phyloP scores from a whole-genome alignment of 163 green algal genomes.

The Trebouxiophyceae sp. region DNA sequence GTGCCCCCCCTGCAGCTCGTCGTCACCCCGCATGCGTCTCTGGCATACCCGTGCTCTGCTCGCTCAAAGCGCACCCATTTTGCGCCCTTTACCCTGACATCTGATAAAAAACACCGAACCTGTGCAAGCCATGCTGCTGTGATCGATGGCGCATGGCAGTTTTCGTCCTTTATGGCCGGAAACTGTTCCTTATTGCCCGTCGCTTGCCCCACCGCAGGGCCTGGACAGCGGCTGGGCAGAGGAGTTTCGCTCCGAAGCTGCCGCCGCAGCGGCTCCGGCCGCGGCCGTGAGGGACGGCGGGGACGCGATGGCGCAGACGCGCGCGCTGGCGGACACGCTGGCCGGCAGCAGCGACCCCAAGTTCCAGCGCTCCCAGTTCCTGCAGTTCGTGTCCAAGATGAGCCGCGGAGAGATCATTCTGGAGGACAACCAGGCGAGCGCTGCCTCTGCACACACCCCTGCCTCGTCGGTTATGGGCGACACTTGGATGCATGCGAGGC shows the following conservation, averaged over 20 bases:
- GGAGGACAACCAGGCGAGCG: slow-evolving; percentile 84
- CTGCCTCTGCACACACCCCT: too few relatives aligned
- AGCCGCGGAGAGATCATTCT: slow-evolving; percentile 86
- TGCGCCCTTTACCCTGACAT: too few relatives aligned
- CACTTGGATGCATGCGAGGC: too few relatives aligned
- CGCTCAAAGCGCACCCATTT: too few relatives aligned
- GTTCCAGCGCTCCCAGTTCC: slow-evolving; percentile 89
- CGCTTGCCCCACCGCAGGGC: slow-evolving; percentile 12
- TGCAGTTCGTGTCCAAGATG: slow-evolving; percentile 98
- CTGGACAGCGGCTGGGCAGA: slow-evolving; percentile 32
- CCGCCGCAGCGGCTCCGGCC: not conserved
- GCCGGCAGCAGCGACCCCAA: slow-evolving; percentile 59
- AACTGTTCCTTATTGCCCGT: not conserved
- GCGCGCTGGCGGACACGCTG: slow-evolving; percentile 62
- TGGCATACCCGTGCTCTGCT: too few relatives aligned
- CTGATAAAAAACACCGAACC: too few relatives aligned
- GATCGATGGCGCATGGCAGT: too few relatives aligned
- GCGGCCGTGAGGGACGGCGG: not conserved
- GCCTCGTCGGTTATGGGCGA: too few relatives aligned
- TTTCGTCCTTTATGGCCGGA: too few relatives aligned
- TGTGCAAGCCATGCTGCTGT: too few relatives aligned
- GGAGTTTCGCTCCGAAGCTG: slow-evolving; percentile 15
- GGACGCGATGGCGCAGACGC: slow-evolving; percentile 46
- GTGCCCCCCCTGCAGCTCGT: too few relatives aligned
- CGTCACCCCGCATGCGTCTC: too few relatives aligned